A percentile compares a stretch with the other conserved stretches of the same genome.
These are phyloP conservation scores for Populus hybrid DNA, from an alignment of 441 rosid genomes.

Conservation along the genomic window DNA sequence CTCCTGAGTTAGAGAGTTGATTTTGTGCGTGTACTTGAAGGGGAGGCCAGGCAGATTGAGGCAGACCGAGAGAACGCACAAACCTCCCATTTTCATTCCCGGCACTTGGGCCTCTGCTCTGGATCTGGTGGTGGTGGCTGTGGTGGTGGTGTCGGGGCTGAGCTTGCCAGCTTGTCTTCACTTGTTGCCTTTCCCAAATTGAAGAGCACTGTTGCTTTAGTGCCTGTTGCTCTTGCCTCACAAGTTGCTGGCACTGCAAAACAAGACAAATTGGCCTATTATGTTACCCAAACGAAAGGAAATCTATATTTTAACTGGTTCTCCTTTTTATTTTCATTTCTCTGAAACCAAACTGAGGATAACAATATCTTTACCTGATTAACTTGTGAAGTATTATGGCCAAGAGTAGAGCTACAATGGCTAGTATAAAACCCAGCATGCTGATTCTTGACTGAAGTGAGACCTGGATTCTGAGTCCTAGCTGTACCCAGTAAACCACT, in stretches of 20 bases:
- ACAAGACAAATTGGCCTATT: neutral
- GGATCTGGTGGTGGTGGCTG: constrained; percentile 34
- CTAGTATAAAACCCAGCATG: constrained; percentile 23
- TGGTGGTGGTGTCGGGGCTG: constrained; percentile 4
- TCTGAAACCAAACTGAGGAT: neutral
- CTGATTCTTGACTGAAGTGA: constrained; percentile 11
- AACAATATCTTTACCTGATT: neutral
- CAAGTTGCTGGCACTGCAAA: constrained; percentile 21
- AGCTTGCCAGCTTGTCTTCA: constrained; percentile 23
- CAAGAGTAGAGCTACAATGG: neutral
- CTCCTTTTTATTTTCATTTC: neutral
- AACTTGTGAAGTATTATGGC: neutral
- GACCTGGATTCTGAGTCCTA: constrained; percentile 11
- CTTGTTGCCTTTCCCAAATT: constrained; percentile 32
- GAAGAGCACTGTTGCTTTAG: constrained; percentile 19
- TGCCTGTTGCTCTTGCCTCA: neutral
- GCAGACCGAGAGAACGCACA: constrained; percentile 15
- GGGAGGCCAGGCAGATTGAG: constrained; percentile 39
- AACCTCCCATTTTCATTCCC: too few relatives aligned
- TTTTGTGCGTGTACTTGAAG: constrained; percentile 27
- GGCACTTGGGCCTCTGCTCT: constrained; percentile 18
- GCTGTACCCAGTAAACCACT: constrained; percentile 16
- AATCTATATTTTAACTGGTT: neutral
- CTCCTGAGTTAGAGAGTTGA: constrained; percentile 16
- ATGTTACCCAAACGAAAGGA: too few relatives aligned